Evolutionary conservation across 2,329 filamentous ascomycete genomes (phyloP).

Genomic region (Thermothelomyces thermophilus): DNA sequence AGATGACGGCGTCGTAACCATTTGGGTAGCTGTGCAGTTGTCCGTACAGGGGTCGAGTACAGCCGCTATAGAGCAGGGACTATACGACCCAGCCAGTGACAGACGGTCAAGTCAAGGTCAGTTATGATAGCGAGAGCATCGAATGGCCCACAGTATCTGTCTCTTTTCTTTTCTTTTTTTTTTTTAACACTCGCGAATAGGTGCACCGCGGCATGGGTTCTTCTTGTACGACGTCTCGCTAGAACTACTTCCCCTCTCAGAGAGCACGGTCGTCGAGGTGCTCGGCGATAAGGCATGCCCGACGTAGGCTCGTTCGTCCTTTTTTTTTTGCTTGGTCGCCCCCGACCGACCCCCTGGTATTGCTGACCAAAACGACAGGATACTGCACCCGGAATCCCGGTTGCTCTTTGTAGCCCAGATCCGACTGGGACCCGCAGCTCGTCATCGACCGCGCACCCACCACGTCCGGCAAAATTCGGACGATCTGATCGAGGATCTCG

Average conservation of each 20-base stretch:
- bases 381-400: slow-evolving; percentile 34
- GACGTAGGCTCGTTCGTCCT: too few species aligned
- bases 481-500: slow-evolving; percentile 52
- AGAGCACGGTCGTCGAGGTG: slow-evolving; percentile 40
- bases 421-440: slow-evolving; percentile 27
- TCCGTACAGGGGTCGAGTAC: slow-evolving; percentile 33
- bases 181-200: slow-evolving; percentile 23
- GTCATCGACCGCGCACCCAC: slow-evolving; percentile 20
- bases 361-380: slow-evolving; percentile 13
- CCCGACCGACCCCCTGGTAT: background rate
- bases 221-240: slow-evolving; percentile 44
- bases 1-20: slow-evolving; percentile 28
- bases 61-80: slow-evolving; percentile 10
- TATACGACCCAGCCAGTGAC: slow-evolving; percentile 2
- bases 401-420: slow-evolving; percentile 45
- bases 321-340: background rate
- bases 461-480: slow-evolving; percentile 41
- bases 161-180: too few species aligned
- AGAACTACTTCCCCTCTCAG: slow-evolving; percentile 38
- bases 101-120: slow-evolving; percentile 13
- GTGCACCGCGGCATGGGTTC: slow-evolving; percentile 38
- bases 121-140: slow-evolving; percentile 8
- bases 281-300: slow-evolving; percentile 39
- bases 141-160: background rate
- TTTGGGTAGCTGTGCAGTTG: slow-evolving; percentile 48